These are phyloP conservation scores for Isatis lusitanica DNA, from an alignment of 441 rosid genomes.

Conservation along the genomic window DNA sequence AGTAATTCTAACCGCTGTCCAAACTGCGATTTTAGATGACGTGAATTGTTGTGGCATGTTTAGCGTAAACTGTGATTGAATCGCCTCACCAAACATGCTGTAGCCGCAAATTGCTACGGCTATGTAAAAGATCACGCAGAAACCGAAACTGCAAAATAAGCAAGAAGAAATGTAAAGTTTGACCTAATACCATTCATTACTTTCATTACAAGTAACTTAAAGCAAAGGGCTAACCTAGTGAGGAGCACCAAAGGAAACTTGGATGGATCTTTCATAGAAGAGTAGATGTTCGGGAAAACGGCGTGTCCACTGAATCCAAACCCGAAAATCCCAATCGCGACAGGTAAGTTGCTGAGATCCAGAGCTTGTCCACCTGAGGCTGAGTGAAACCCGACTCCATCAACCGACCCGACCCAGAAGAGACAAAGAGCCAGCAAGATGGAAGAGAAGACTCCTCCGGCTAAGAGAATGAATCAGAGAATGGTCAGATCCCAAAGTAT, in stretches of 20 bases:
- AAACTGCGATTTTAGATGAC: slow-evolving; percentile 68
- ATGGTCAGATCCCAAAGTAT: slow-evolving; percentile 1
- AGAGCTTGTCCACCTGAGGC: slow-evolving; percentile 47
- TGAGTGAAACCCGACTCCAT: slow-evolving; percentile 64
- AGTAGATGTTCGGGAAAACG: slow-evolving; percentile 70
- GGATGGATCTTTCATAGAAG: slow-evolving; percentile 72
- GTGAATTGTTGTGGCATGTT: slow-evolving; percentile 67
- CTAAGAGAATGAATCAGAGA: slow-evolving; percentile 36
- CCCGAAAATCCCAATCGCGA: slow-evolving; percentile 68
- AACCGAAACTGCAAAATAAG: slow-evolving; percentile 52
- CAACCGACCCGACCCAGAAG: slow-evolving; percentile 66
- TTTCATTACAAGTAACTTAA: slow-evolving; percentile 5
- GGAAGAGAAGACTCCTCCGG: slow-evolving; percentile 78
- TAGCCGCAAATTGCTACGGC: slow-evolving; percentile 62
- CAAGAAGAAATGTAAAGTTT: not conserved
- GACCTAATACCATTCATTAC: not conserved
- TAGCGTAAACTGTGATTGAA: slow-evolving; percentile 74
- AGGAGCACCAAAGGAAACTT: slow-evolving; percentile 53
- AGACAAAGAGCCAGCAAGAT: slow-evolving; percentile 62
- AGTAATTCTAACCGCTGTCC: slow-evolving; percentile 61
- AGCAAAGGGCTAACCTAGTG: slow-evolving; percentile 40
- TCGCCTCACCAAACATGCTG: slow-evolving; percentile 69
- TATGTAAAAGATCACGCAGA: slow-evolving; percentile 53
- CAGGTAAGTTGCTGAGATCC: slow-evolving; percentile 58
- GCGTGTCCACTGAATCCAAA: slow-evolving; percentile 69